These are phyloP conservation scores for Plasmopara halstedii DNA, from an alignment of 352 stramenopile genomes.

Conservation along the genomic window DNA sequence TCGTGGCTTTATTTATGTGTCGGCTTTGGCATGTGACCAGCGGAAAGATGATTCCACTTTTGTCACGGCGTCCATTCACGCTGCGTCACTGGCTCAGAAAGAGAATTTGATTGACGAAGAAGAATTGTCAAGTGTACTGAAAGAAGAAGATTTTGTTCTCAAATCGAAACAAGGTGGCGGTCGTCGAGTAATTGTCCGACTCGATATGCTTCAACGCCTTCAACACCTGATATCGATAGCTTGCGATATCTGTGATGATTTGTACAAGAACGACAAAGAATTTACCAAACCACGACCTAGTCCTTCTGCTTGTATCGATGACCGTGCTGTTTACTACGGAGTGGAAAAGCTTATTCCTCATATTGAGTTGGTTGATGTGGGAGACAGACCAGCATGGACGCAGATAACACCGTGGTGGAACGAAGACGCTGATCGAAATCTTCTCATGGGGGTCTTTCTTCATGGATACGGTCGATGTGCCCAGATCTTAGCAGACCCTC, in stretches of 20 bases:
- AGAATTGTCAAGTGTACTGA: conserved; percentile 60
- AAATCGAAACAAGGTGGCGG: conserved; percentile 81
- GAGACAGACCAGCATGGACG: conserved; percentile 71
- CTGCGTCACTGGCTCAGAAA: conserved; percentile 49
- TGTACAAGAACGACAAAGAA: conserved; percentile 27
- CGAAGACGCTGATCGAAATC: conserved; percentile 62
- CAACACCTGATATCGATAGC: conserved; percentile 48
- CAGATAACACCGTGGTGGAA: conserved; percentile 86
- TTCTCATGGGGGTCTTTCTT: conserved; percentile 79
- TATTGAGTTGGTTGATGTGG: conserved; percentile 57
- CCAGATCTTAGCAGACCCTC: conserved; percentile 70
- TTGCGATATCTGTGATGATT: conserved; percentile 51
- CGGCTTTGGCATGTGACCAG: conserved; percentile 60
- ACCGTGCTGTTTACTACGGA: conserved; percentile 61
- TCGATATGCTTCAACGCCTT: conserved; percentile 82
- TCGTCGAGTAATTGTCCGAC: conserved; percentile 71
- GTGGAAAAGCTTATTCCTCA: conserved; percentile 52
- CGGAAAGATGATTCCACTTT: conserved; percentile 79
- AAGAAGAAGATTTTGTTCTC: conserved; percentile 83
- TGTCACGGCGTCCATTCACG: conserved; percentile 73
- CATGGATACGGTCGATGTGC: conserved; percentile 79
- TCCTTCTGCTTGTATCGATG: conserved; percentile 57
- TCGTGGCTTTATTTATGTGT: conserved; percentile 82
- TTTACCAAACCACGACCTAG: conserved; percentile 11
- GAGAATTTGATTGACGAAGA: conserved; percentile 72